phyloP scores from a whole-genome alignment of 441 rosid species.

The Heliophila coronopifolia region DNA sequence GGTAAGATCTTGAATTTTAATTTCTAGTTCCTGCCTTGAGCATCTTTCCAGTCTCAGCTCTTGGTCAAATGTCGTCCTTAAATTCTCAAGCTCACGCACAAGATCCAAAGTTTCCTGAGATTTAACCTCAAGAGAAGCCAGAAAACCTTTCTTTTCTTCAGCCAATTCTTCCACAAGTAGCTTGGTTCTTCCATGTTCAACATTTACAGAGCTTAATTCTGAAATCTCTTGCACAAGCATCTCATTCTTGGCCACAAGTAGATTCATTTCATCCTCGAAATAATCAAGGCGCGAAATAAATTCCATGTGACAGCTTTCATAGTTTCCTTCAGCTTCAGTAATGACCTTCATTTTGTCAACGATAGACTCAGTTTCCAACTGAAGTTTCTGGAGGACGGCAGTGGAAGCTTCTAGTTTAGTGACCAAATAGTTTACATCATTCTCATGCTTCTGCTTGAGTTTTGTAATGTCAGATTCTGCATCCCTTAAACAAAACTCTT shows the following conservation, averaged over 20 bases:
- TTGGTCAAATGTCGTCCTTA: conserved; percentile 40
- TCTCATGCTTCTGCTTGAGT: conserved; percentile 54
- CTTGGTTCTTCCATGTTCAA: conserved; percentile 54
- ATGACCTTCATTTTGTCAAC: conserved; percentile 44
- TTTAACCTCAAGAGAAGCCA: conserved; percentile 45
- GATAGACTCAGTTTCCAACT: conserved; percentile 53
- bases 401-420: conserved; percentile 47
- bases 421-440: conserved; percentile 37
- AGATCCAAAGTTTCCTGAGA: conserved; percentile 48
- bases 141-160: conserved; percentile 50
- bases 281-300: conserved; percentile 49
- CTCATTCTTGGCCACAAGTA: conserved; percentile 48
- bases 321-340: conserved; percentile 52
- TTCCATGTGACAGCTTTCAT: conserved; percentile 41
- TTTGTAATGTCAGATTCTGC: conserved; percentile 44
- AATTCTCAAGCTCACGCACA: conserved; percentile 40
- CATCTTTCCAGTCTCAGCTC: conserved; percentile 56
- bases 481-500: conserved; percentile 32
- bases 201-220: conserved; percentile 39
- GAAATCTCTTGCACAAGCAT: conserved; percentile 53
- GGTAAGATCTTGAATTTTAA: conserved; percentile 43
- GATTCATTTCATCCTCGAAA: conserved; percentile 53
- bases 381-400: conserved; percentile 52
- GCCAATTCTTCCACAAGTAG: conserved; percentile 48
- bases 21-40: conserved; percentile 45